phyloP scores from a whole-genome alignment of 2,329 filamentous ascomycete genomes.

The Neonectria neomacrospora region DNA sequence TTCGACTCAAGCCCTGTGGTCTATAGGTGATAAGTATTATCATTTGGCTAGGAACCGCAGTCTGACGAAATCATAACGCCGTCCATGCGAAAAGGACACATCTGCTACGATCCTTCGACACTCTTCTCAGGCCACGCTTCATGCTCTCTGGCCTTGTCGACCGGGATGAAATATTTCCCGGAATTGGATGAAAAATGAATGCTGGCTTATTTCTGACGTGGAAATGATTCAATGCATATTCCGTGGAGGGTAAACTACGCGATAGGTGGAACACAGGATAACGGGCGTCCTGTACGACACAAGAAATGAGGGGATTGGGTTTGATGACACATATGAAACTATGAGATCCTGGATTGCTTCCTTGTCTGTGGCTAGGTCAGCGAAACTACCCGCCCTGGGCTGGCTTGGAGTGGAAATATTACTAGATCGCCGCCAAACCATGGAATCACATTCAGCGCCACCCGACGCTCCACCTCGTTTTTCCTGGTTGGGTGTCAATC shows the following conservation, averaged over 20 bases:
- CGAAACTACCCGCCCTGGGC: neutral
- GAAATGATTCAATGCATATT: slow-evolving; percentile 10
- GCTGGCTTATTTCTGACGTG: neutral
- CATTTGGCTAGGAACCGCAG: neutral
- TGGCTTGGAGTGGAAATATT: neutral
- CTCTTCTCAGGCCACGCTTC: neutral
- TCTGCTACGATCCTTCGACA: neutral
- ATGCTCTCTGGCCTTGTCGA: neutral
- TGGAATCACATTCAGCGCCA: neutral
- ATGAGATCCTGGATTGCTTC: neutral
- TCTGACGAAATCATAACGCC: neutral
- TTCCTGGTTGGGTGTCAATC: neutral
- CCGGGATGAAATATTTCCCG: neutral
- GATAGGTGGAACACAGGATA: neutral
- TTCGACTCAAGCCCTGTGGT: neutral
- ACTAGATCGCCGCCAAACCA: neutral
- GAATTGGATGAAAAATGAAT: neutral
- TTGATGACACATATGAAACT: neutral
- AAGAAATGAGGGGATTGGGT: neutral
- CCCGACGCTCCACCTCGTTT: neutral
- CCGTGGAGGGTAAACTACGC: neutral
- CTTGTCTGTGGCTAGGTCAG: neutral
- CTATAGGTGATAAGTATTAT: neutral
- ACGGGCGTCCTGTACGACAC: neutral
- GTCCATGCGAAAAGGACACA: neutral